phyloP scores from a whole-genome alignment of 2,329 filamentous ascomycete genomes.

The Lecanicillium sp. region DNA sequence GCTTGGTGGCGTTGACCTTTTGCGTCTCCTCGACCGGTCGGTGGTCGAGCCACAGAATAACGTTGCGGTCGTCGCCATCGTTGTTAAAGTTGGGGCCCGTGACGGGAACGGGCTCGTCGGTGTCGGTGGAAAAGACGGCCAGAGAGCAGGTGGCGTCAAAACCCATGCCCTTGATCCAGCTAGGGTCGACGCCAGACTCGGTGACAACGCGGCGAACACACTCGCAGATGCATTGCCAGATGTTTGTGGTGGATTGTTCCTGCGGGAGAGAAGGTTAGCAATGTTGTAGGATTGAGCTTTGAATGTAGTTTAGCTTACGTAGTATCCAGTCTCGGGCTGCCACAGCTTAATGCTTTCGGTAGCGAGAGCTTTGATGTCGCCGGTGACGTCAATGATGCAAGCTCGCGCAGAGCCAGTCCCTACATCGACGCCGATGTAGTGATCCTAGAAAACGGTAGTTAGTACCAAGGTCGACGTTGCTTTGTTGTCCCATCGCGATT shows the following conservation, averaged over 20 bases:
- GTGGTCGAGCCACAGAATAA: conserved; percentile 96
- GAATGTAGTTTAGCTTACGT: conserved; percentile 39
- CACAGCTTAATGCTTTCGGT: conserved; percentile 72
- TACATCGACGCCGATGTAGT: conserved; percentile 84
- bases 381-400: conserved; percentile 86
- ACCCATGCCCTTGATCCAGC: conserved; percentile 77
- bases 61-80: conserved; percentile 79
- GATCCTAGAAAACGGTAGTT: conserved; percentile 30
- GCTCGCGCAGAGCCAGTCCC: conserved; percentile 92
- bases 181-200: conserved; percentile 70
- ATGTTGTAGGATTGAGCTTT: not conserved
- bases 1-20: conserved; percentile 84
- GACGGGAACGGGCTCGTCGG: conserved; percentile 83
- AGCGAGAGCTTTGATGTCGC: conserved; percentile 74
- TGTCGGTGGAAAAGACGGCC: conserved; percentile 80
- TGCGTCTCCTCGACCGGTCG: conserved; percentile 83
- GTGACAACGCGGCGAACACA: conserved; percentile 76
- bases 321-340: conserved; percentile 69
- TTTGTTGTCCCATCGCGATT: not conserved
- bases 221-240: conserved; percentile 89
- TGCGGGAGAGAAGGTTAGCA: conserved; percentile 14
- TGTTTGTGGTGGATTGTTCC: conserved; percentile 98
- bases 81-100: conserved; percentile 74
- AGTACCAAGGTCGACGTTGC: conserved; percentile 8
- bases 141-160: conserved; percentile 99